Evolutionary conservation across 176 grass and related monocot genomes (phyloP).

Genomic region (Phoenix dactylifera): DNA sequence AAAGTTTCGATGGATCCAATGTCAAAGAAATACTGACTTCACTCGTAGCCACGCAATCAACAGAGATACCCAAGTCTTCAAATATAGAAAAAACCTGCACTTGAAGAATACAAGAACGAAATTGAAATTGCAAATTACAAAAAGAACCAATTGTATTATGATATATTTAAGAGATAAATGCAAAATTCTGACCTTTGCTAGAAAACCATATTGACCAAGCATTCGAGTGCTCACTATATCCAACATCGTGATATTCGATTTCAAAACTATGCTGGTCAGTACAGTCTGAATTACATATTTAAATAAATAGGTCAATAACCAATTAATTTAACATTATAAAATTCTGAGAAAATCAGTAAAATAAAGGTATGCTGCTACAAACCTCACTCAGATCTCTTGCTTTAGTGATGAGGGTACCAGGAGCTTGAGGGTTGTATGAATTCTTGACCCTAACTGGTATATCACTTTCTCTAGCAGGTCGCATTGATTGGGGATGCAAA

Average conservation of each 20-base stretch:
- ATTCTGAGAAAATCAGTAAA: neutral
- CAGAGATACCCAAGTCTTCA: constrained; percentile 93
- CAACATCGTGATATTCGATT: constrained; percentile 96
- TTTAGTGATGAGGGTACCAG: constrained; percentile 91
- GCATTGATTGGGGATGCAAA: constrained; percentile 94
- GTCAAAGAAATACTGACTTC: constrained; percentile 96
- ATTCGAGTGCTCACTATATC: constrained; percentile 96
- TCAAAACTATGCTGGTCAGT: constrained; percentile 90
- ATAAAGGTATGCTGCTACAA: constrained; percentile 6
- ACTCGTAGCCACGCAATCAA: constrained; percentile 92
- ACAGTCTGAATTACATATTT: constrained; percentile 42
- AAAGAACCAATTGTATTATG: neutral
- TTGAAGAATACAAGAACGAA: neutral
- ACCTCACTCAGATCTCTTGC: constrained; percentile 93
- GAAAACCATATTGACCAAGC: constrained; percentile 89
- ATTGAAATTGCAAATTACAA: constrained; percentile 4
- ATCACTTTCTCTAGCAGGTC: constrained; percentile 77
- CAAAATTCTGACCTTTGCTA: constrained; percentile 57
- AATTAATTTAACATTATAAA: no score
- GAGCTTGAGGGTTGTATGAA: constrained; percentile 81
- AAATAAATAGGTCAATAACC: no score
- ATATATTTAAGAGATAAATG: neutral
- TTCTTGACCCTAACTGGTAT: constrained; percentile 97
- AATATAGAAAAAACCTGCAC: constrained; percentile 94
- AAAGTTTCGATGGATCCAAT: constrained; percentile 75